Base-by-base conservation (phyloP, 1,139 yeast genomes). In the Schwanniomyces etchellsii region DNA sequence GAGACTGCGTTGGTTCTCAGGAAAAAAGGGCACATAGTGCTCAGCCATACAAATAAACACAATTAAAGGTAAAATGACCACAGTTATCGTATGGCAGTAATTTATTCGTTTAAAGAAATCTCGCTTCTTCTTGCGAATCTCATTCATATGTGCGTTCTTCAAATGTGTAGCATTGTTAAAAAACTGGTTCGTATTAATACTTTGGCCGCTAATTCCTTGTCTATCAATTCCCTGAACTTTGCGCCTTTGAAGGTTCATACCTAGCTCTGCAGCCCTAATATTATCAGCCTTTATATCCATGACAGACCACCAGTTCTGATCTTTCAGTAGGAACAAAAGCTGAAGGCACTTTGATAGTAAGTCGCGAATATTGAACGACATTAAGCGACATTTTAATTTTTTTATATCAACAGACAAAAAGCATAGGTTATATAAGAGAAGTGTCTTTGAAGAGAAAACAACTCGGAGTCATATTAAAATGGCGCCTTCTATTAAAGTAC, bases 31-130 rank as follows among this genome's bases (percentile, higher is more conserved):
- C 12, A 42, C 41, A 5, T 39, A 27, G 24, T 33, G 38, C 14
- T 42, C 29, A 18, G 48, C 26, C 14, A 59, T 32, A 36, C 57
- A 62, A 3, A 43, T 16, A 1, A 60, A 14, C 2, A 58, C 50
- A 4, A 50, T 21, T 2, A 50, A 23, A 10, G 70, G 70, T 17
- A 62, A 44, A 5, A 60, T 41, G n/a, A 56, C 51, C 26, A 53
- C 60, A 0, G 67, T 47, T n/a, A 57, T 38, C 3, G 57, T 47
- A 32, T 59, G 53, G 20, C 43, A 42, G 36, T 60, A 62, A 40
- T 62, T 59, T 29, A 60, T 55, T 24, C 69, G 45, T 12, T 39
- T 49, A 11, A 62, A 40, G n/a, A 61, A 42, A 36, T 60, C 65
- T 28, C 60, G 48, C 34, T 48, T 58, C 10, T 55, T 45, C 34